Base-by-base conservation (phyloP, 2,329 filamentous ascomycete species). In the Didymella lethalis region DNA sequence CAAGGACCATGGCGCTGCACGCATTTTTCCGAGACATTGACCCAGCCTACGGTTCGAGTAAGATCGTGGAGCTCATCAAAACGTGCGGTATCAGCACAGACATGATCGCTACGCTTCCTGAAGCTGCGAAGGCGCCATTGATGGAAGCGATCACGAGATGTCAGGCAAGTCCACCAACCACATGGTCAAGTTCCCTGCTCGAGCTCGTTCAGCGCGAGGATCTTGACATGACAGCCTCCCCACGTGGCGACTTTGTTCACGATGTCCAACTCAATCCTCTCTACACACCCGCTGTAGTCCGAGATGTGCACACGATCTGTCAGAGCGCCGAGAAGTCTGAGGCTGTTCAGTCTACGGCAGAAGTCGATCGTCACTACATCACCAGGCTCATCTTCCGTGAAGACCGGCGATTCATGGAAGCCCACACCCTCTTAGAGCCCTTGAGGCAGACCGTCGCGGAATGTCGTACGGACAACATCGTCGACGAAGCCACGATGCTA, bases 381-480 rank as follows among this genome's bases (percentile, higher is more conserved):
- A 96, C 95, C 29, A 88, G 89, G 50, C 83, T 95, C 8, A 89
- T 99, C 28, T 99, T 98, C 83, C 89, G 88, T 59, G 93, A 98
- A 65, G 95, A 99, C 71, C 88, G 93, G 59, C 89, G 95, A 34
- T 88, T 96, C 54, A 88, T 92, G 61, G 95, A 99, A 79, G 95
- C 93, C 0, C 88, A 89, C 54, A 87, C 85, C 52, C 82, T 99
- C 54, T 82, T 99, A n/a, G 93, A 95, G 56, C 95, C 95, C 28
- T 88, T 90, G 51, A 91, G 90, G 70, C 84, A 92, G 14, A 88
- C 94, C 41, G 81, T 91, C 11, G 88, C 94, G n/a, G 90, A 91
- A 50, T 90, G 94, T 61, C 84, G 89, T 38, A 86, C 89, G 2
- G 84, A 92, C 63, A 87, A 90, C 0, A 86, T 87, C 40, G 95